phyloP scores from a whole-genome alignment of 2,329 filamentous ascomycete species.

The Botrytis deweyae region DNA sequence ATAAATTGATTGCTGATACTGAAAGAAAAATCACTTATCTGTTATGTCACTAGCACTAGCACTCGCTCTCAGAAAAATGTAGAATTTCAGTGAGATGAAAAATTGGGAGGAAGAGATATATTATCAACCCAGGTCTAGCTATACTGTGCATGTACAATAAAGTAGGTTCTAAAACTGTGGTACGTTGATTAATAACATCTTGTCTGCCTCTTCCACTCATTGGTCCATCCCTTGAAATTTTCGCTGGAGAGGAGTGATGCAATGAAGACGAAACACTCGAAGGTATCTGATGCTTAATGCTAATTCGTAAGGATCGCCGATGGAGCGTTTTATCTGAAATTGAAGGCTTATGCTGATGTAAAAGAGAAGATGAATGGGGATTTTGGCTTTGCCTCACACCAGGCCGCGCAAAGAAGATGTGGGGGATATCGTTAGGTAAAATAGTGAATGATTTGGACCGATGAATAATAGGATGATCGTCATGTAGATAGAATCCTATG shows the following conservation, averaged over 20 bases:
- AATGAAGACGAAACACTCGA: conserved; percentile 6
- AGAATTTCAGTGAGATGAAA: not conserved
- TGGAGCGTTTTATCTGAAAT: conserved; percentile 11
- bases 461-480: not conserved
- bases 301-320: conserved; percentile 4
- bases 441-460: not conserved
- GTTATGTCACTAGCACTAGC: conserved; percentile 2
- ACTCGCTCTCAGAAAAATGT: not conserved
- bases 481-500: not conserved
- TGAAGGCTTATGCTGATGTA: conserved; percentile 16
- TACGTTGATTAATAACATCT: conserved; percentile 12
- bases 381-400: conserved; percentile 6
- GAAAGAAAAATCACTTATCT: conserved; percentile 6
- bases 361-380: not conserved
- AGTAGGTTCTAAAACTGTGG: conserved; percentile 1
- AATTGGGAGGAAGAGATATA: conserved; percentile 13
- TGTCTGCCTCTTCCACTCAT: conserved; percentile 7
- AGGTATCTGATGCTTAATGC: conserved; percentile 20
- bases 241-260: conserved; percentile 19
- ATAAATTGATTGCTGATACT: not conserved
- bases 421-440: conserved; percentile 1
- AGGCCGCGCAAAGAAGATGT: not conserved
- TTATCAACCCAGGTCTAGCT: conserved; percentile 17
- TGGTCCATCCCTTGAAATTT: conserved; percentile 6
- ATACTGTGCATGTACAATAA: conserved; percentile 18